phyloP scores from a whole-genome alignment of 768 basidiomycete species.

The Termitomyces sp. region DNA sequence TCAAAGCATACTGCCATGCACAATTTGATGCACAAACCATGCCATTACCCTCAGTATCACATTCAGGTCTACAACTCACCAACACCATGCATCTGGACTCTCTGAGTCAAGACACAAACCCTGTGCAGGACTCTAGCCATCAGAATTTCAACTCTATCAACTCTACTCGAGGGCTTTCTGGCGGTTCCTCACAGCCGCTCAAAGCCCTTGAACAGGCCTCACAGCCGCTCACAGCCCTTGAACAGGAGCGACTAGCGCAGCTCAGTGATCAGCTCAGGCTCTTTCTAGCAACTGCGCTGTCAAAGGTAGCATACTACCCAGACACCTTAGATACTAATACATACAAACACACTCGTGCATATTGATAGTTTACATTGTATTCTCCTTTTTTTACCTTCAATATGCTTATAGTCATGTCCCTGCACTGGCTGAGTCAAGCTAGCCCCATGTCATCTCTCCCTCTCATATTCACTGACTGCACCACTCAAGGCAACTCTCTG shows the following conservation, averaged over 20 bases:
- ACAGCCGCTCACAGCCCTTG: too few species aligned
- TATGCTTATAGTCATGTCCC: too few species aligned
- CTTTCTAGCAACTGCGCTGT: constrained; percentile 87
- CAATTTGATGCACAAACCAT: constrained; percentile 34
- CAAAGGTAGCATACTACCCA: too few species aligned
- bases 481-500: too few species aligned
- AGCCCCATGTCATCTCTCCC: too few species aligned
- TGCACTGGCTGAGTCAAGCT: too few species aligned
- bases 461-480: too few species aligned
- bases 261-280: constrained; percentile 84
- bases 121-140: constrained; percentile 4
- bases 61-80: constrained; percentile 5
- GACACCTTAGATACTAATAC: too few species aligned
- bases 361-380: too few species aligned
- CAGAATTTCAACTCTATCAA: constrained; percentile 13
- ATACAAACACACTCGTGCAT: too few species aligned
- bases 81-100: constrained; percentile 9
- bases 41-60: constrained; percentile 13
- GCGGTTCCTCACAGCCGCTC: constrained; percentile 52
- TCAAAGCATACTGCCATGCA: constrained; percentile 42
- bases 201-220: too few species aligned
- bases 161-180: constrained; percentile 29
- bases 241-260: constrained; percentile 69
- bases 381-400: too few species aligned
- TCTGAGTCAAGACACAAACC: background rate